Base-by-base conservation (phyloP, 2,329 filamentous ascomycete genomes). In the Colletotrichum tofieldiae region DNA sequence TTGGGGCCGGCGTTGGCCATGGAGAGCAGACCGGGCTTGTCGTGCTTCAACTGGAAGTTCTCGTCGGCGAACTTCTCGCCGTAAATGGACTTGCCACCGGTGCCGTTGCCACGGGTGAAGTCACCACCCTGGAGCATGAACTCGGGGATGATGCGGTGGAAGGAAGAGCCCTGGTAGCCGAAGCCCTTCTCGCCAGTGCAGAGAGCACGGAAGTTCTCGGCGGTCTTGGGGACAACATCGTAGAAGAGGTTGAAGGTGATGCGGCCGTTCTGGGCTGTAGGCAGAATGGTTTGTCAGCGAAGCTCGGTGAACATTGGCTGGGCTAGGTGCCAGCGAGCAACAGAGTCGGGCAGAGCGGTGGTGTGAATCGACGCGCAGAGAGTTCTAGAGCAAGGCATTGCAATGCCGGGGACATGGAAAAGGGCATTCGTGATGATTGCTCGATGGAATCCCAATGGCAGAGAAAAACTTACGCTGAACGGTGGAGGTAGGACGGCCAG, bases 61-160 rank as follows among this genome's bases (percentile, higher is more conserved):
- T 98, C 94, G 82, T 98, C 94, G 79, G 91, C 86, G 82, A 98
- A 97, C 90, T 96, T 96, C 86, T 97, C 94, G 79, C 94, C 94
- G 85, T 97, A 97, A 90, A 97, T 97, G 83, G 94, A 97, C 87
- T 93, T 93, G 85, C 94, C 94, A 86, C 94, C 94, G 72, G 94
- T 96, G 81, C 94, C 94, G 86, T 97, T 96, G 82, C 92, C 91
- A 82, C 93, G 93, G 85, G 94, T 97, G 88, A 97, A 97, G 90
- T 97, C 94, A 90, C 94, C 94, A 83, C 94, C 95, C 90, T 97
- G 95, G 79, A 97, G 92, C 95, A 97, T 97, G 90, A 97, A 97
- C 71, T 94, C 84, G 78, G 93, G 93, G 85, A 97, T 97, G 85
- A 98, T 92, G 79, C 95, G 94, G 90, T 98, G 94, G 92, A 97